A percentile compares a stretch with the other conserved stretches of the same genome.
Conservation (phyloP, 495 filamentous ascomycete genomes). For the Penicillium cosmopolitanum region DNA sequence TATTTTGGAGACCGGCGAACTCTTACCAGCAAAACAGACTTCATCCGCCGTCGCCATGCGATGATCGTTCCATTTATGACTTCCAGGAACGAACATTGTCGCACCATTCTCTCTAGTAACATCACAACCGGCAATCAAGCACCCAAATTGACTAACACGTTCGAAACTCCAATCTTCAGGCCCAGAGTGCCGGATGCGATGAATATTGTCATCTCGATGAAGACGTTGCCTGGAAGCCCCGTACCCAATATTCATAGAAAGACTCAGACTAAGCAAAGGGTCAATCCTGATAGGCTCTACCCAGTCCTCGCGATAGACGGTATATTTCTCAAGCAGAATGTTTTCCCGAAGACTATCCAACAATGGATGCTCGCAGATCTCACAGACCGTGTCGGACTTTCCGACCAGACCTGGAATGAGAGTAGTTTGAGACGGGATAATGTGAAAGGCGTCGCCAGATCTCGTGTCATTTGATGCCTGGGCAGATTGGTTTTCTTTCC, state of each 20-base stretch:
- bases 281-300: neutral
- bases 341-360: conserved; percentile 5
- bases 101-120: conserved; percentile 4
- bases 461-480: neutral
- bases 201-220: conserved; percentile 6
- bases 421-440: conserved; percentile 1
- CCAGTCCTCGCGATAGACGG: neutral
- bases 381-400: neutral
- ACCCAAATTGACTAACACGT: conserved; percentile 3
- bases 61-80: conserved; percentile 5
- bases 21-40: conserved; percentile 3
- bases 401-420: neutral
- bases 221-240: conserved; percentile 2
- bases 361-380: conserved; percentile 4
- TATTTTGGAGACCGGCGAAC: neutral
- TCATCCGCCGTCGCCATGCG: conserved; percentile 1
- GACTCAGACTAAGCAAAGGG: conserved; percentile 4
- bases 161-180: neutral
- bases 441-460: neutral
- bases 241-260: conserved; percentile 4
- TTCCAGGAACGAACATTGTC: neutral
- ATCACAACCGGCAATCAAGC: conserved; percentile 4
- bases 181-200: neutral
- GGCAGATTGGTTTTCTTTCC: neutral
- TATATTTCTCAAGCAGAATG: conserved; percentile 1